A percentile compares a stretch with the other conserved stretches of the same genome.
phyloP scores from a whole-genome alignment of 768 basidiomycete genomes.

The Phanerochaete carnosa region DNA sequence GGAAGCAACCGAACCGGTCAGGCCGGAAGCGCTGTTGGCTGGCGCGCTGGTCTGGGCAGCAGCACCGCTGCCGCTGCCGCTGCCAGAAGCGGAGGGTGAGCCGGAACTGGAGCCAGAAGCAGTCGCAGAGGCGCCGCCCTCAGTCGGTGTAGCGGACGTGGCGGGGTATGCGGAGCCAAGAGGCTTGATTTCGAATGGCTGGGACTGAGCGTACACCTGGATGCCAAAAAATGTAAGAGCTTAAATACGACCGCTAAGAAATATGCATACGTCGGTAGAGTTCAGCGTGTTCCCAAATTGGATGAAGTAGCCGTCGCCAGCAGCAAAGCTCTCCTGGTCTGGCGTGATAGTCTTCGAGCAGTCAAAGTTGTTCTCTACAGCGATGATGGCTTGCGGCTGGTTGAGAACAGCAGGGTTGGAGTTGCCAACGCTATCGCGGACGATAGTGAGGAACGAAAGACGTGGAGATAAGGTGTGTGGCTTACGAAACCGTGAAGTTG shows the following conservation, averaged over 20 bases:
- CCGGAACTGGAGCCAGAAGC: slow-evolving; percentile 20
- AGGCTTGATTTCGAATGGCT: slow-evolving; percentile 60
- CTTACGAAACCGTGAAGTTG: slow-evolving; percentile 54
- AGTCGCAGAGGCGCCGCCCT: slow-evolving; percentile 17
- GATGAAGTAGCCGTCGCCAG: slow-evolving; percentile 50
- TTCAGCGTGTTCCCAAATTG: slow-evolving; percentile 49
- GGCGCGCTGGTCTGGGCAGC: slow-evolving; percentile 11
- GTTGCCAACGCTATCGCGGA: slow-evolving; percentile 40
- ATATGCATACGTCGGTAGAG: slow-evolving; percentile 40
- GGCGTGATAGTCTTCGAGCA: slow-evolving; percentile 53
- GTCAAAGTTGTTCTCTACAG: slow-evolving; percentile 51
- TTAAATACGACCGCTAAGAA: neutral
- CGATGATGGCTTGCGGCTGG: slow-evolving; percentile 43
- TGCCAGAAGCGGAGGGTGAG: slow-evolving; percentile 22
- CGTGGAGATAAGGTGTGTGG: slow-evolving; percentile 9
- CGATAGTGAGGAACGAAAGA: slow-evolving; percentile 11
- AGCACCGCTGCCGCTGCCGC: slow-evolving; percentile 23
- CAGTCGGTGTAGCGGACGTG: slow-evolving; percentile 31
- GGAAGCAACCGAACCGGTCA: slow-evolving; percentile 14
- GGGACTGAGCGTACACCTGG: slow-evolving; percentile 55
- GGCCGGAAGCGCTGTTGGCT: slow-evolving; percentile 15
- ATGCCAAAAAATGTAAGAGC: neutral
- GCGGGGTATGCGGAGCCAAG: slow-evolving; percentile 50
- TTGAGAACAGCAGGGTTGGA: slow-evolving; percentile 36
- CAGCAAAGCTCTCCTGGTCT: slow-evolving; percentile 37